phyloP scores from a whole-genome alignment of 2,329 filamentous ascomycete genomes.

The Apiospora malaysiana region DNA sequence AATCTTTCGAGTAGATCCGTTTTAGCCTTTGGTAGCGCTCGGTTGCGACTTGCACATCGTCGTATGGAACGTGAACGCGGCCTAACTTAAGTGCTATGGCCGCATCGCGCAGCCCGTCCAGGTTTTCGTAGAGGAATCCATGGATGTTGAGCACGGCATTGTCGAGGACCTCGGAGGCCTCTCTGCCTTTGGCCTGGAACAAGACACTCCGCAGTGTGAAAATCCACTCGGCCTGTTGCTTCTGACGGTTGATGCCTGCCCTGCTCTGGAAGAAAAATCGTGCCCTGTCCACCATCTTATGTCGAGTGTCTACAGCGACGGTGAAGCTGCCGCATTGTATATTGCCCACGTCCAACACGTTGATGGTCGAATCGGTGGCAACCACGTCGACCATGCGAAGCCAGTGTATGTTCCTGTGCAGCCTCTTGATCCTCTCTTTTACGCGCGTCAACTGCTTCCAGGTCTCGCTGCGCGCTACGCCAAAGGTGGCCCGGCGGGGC shows the following conservation, averaged over 20 bases:
- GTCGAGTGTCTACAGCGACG: constrained; percentile 86
- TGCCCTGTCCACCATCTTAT: constrained; percentile 88
- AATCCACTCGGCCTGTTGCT: constrained; percentile 92
- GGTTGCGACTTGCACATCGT: constrained; percentile 75
- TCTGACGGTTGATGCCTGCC: constrained; percentile 61
- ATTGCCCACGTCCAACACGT: constrained; percentile 80
- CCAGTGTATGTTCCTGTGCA: constrained; percentile 89
- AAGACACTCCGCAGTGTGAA: constrained; percentile 83
- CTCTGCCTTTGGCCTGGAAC: constrained; percentile 83
- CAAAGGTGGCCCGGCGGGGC: constrained; percentile 37
- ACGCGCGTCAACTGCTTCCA: constrained; percentile 80
- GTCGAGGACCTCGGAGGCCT: constrained; percentile 88
- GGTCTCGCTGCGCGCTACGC: constrained; percentile 66
- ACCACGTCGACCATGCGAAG: constrained; percentile 88
- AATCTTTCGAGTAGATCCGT: constrained; percentile 40
- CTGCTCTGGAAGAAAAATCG: constrained; percentile 85
- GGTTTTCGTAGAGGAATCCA: constrained; percentile 82
- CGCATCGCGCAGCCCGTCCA: constrained; percentile 88
- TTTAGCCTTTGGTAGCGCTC: constrained; percentile 59
- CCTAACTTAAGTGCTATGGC: constrained; percentile 91
- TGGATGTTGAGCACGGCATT: constrained; percentile 89
- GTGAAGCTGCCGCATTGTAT: constrained; percentile 85
- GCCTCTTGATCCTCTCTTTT: constrained; percentile 84
- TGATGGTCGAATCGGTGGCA: constrained; percentile 78
- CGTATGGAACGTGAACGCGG: constrained; percentile 86